Base-by-base conservation (phyloP, 306 rosid genomes). In the Prunus campanulata region DNA sequence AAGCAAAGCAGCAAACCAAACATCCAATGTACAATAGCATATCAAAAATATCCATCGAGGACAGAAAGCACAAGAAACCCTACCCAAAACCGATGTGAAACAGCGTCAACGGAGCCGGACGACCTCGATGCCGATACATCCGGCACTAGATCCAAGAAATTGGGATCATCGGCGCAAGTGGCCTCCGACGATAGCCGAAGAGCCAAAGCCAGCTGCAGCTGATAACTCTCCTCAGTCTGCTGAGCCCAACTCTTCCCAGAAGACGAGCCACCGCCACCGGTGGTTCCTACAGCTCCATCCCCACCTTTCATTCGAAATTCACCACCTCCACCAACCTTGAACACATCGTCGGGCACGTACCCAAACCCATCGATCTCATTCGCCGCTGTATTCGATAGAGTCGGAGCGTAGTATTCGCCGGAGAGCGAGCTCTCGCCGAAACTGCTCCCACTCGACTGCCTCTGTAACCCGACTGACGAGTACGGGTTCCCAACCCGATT, bases 141-240 rank as follows among this genome's bases (percentile, higher is more conserved):
- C 0, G 90, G 91, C 74, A 72, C 80, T 24, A 90, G 86, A 89
- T 89, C 96, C 78, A 96, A 86, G 79, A 96, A 96, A 88, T 91
- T 91, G 13, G 96, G 98, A 87, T 93, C 97, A 82, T 92, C 97
- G 2, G 93, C 98, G 65, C 96, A 90, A 10, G 97, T 91, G 2
- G 99, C 99, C 27, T 85, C 93, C 0, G 93, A 93, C 2, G 99
- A 91, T 14, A 96, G 84, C 79, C 99, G 83, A 22, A 96, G 84
- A 52, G 97, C 98, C 79, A 96, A 77, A 44, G 99, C 97, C 39
- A 91, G 76, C 91, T 96, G 99, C 81, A 96, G 84, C 76, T 93
- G 99, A 79, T 96, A 96, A 73, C 99, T 91, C 89, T 96, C 99
- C 91, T 96, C 99, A 75, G 96, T 93, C 81, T 96, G 99, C 90